These are phyloP conservation scores for Alternaria gaisen DNA, from an alignment of 2,329 filamentous ascomycete species.

Conservation along the genomic window DNA sequence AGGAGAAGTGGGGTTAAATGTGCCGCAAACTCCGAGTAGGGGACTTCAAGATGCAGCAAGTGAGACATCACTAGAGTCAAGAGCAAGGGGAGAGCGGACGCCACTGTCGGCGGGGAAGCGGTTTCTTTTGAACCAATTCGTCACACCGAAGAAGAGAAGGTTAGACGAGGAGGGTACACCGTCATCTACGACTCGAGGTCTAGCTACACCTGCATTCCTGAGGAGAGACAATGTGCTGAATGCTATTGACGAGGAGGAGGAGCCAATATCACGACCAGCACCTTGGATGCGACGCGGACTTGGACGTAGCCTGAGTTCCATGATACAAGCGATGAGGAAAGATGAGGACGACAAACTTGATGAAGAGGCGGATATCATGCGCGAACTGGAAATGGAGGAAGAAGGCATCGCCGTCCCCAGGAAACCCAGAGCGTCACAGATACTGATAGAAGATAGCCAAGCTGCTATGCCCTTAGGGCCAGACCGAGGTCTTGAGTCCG, in stretches of 20 bases:
- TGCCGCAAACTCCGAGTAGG: constrained; percentile 53
- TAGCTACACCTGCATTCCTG: constrained; percentile 77
- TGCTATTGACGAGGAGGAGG: constrained; percentile 64
- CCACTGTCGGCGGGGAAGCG: constrained; percentile 67
- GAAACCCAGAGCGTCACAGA: constrained; percentile 39
- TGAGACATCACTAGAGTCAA: constrained; percentile 40
- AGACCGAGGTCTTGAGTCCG: constrained; percentile 60
- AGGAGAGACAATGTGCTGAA: constrained; percentile 62
- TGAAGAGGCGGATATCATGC: constrained; percentile 77
- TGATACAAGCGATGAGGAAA: constrained; percentile 74
- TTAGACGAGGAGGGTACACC: constrained; percentile 51
- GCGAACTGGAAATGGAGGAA: constrained; percentile 70
- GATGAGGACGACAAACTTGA: constrained; percentile 64
- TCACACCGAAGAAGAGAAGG: constrained; percentile 65
- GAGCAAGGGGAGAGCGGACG: constrained; percentile 52
- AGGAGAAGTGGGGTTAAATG: constrained; percentile 42
- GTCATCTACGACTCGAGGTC: constrained; percentile 50
- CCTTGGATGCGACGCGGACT: constrained; percentile 59
- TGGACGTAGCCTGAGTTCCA: constrained; percentile 75
- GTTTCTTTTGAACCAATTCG: constrained; percentile 69
- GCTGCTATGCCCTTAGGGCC: constrained; percentile 56
- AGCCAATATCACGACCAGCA: constrained; percentile 44
- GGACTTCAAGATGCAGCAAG: constrained; percentile 31
- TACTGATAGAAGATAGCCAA: constrained; percentile 56
- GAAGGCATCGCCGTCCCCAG: constrained; percentile 35